Base-by-base conservation (phyloP, 2,329 filamentous ascomycete species). In the Xylogone sp. region DNA sequence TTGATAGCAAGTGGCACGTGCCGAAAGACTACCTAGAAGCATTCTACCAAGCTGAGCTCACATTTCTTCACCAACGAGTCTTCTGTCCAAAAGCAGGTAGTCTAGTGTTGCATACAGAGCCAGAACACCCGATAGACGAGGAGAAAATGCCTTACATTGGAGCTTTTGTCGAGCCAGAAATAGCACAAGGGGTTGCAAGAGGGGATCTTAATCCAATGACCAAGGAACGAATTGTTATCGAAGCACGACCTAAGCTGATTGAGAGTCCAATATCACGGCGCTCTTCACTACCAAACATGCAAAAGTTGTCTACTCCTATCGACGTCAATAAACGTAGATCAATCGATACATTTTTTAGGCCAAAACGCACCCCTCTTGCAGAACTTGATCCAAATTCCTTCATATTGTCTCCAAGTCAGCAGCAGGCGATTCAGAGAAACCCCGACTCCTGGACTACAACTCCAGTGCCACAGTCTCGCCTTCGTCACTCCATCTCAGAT, bases 51-150 rank as follows among this genome's bases (percentile, higher is more conserved):
- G 94, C 94, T 0, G 94, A 99, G 68, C 75, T 89, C 59, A 97
- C 94, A 0, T 99, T 99, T 64, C 72, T 97, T 18, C 88, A 97
- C 64, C 94, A 97, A 71, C 88, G 94, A 71, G 93, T 97, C 2
- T 99, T 89, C 68, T 97, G 93, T 66, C 91, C 93, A 0, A 73
- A 77, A 34, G 77, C 79, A 42, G 77, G 85, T 52, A 74, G 83
- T 55, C 70, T 97, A 43, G 88, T 96, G 42, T 84, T 90, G 54
- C 76, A 96, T 53, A 94, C 84, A 1, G 75, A 83, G 13, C 78
- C 86, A 0, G 80, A 83, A 1, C 72, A 78, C 5, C 81, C 81
- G 3, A 67, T 90, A 20, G 80, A 84, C 21, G 73, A 85, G 1
- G 81, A 84, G 9, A 81, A 87, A 42, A 85, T 96, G 77, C 81